A percentile compares a stretch with the other conserved stretches of the same genome.
Conservation (phyloP, 208 protist species). For the Novymonas esmeraldas region DNA sequence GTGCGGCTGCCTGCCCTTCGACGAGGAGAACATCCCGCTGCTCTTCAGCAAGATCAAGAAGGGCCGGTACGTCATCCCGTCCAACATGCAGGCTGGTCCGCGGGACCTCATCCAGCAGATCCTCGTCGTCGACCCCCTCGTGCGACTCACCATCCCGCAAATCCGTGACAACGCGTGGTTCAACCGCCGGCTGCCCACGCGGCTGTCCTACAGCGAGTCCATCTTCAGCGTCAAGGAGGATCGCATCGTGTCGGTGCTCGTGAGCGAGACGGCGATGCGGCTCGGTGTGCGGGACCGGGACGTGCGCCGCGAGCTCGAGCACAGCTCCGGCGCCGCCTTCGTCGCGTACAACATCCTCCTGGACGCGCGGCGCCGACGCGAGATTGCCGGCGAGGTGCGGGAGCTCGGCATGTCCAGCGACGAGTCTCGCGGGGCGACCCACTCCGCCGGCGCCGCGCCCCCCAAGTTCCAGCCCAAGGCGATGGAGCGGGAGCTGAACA, state of each 20-base stretch:
- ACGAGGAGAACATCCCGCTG: conserved; percentile 89
- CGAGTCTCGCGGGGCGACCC: conserved; percentile 20
- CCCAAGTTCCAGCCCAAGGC: conserved; percentile 56
- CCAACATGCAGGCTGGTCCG: conserved; percentile 50
- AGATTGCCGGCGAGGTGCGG: conserved; percentile 70
- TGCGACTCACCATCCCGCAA: conserved; percentile 88
- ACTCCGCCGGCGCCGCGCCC: conserved; percentile 24
- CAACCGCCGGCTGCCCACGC: conserved; percentile 76
- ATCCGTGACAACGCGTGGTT: conserved; percentile 93
- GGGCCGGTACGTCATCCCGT: conserved; percentile 84
- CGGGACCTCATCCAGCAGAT: conserved; percentile 89
- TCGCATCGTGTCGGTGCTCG: conserved; percentile 70
- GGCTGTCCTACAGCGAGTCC: conserved; percentile 79
- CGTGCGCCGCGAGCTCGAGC: conserved; percentile 67
- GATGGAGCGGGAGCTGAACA: conserved; percentile 83
- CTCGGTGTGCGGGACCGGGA: conserved; percentile 67
- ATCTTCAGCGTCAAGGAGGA: conserved; percentile 71
- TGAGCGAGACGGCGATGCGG: conserved; percentile 58
- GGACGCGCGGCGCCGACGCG: conserved; percentile 61
- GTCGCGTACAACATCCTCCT: conserved; percentile 89
- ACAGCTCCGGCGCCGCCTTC: conserved; percentile 57
- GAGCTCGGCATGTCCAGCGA: conserved; percentile 39
- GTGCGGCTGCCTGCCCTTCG: conserved; percentile 93
- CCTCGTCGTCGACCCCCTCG: conserved; percentile 89
- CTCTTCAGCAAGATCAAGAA: conserved; percentile 94